A percentile compares a stretch with the other conserved stretches of the same genome.
Conservation (phyloP, 164 flowering plant genomes). For the Vitis rupestris region DNA sequence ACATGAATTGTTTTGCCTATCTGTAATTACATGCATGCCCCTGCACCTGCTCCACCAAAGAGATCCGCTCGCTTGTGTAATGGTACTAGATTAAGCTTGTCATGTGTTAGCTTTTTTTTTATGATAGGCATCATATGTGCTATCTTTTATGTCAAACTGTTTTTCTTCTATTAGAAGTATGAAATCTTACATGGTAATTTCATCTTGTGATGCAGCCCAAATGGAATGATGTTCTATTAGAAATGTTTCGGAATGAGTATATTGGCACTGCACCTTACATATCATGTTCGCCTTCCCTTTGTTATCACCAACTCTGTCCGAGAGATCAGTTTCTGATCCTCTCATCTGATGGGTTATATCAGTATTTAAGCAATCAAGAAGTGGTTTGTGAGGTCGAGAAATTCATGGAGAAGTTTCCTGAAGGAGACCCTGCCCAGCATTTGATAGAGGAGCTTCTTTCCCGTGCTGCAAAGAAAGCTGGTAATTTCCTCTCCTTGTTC, state of each 20-base stretch:
- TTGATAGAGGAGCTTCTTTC: slow-evolving; percentile 90
- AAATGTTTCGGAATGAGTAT: slow-evolving; percentile 93
- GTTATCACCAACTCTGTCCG: slow-evolving; percentile 79
- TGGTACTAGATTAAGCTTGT: too few relatives aligned
- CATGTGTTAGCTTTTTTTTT: too few relatives aligned
- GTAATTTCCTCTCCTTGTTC: slow-evolving; percentile 33
- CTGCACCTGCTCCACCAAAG: too few relatives aligned
- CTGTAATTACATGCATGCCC: too few relatives aligned
- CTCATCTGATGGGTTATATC: slow-evolving; percentile 97
- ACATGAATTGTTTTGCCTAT: too few relatives aligned
- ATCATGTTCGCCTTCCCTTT: slow-evolving; percentile 83
- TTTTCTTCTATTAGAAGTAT: not conserved
- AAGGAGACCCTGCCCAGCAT: slow-evolving; percentile 99
- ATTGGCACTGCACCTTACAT: slow-evolving; percentile 93
- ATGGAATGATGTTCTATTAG: slow-evolving; percentile 80
- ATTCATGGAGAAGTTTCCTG: slow-evolving; percentile 95
- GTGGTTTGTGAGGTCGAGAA: slow-evolving; percentile 80
- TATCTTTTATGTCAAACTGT: too few relatives aligned
- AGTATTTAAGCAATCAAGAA: slow-evolving; percentile 91
- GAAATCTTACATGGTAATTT: slow-evolving; percentile 4
- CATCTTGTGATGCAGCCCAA: slow-evolving; percentile 71
- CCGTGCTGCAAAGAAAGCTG: slow-evolving; percentile 99
- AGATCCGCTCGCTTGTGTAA: too few relatives aligned
- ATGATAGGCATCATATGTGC: too few relatives aligned
- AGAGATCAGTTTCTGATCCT: slow-evolving; percentile 90